phyloP scores from a whole-genome alignment of 495 filamentous ascomycete genomes.

The Immersiella caudata region DNA sequence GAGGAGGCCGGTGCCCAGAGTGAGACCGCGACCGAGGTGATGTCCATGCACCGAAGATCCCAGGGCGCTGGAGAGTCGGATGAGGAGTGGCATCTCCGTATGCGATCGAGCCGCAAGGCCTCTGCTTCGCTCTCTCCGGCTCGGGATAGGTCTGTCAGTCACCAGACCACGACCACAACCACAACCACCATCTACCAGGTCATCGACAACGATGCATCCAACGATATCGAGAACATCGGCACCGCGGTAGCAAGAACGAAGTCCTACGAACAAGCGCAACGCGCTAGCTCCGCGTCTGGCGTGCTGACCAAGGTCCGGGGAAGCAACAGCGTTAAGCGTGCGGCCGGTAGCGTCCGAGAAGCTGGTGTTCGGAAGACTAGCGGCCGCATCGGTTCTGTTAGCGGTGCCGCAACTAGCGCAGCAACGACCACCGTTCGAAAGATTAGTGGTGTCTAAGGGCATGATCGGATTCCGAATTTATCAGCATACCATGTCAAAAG shows the following conservation, averaged over 20 bases:
- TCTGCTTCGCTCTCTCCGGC: slow-evolving; percentile 45
- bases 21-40: slow-evolving; percentile 43
- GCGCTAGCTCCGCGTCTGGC: slow-evolving; percentile 62
- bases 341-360: slow-evolving; percentile 50
- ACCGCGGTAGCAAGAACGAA: slow-evolving; percentile 57
- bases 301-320: slow-evolving; percentile 76
- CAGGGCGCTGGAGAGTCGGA: slow-evolving; percentile 69
- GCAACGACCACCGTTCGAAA: slow-evolving; percentile 42
- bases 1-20: slow-evolving; percentile 36
- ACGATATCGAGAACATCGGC: slow-evolving; percentile 58
- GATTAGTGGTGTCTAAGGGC: slow-evolving; percentile 41
- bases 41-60: slow-evolving; percentile 54
- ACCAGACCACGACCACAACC: slow-evolving; percentile 63
- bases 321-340: slow-evolving; percentile 59
- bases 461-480: neutral
- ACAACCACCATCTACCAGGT: slow-evolving; percentile 63
- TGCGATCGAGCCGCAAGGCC: slow-evolving; percentile 64
- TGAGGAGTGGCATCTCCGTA: slow-evolving; percentile 74
- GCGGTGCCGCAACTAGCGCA: slow-evolving; percentile 39
- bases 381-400: slow-evolving; percentile 84
- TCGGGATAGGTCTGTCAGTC: slow-evolving; percentile 47
- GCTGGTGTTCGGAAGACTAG: slow-evolving; percentile 86
- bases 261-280: slow-evolving; percentile 63
- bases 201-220: slow-evolving; percentile 58
- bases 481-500: neutral